Evolutionary conservation across 352 stramenopile species (phyloP).

Genomic region (Phytophthora pluvialis): DNA sequence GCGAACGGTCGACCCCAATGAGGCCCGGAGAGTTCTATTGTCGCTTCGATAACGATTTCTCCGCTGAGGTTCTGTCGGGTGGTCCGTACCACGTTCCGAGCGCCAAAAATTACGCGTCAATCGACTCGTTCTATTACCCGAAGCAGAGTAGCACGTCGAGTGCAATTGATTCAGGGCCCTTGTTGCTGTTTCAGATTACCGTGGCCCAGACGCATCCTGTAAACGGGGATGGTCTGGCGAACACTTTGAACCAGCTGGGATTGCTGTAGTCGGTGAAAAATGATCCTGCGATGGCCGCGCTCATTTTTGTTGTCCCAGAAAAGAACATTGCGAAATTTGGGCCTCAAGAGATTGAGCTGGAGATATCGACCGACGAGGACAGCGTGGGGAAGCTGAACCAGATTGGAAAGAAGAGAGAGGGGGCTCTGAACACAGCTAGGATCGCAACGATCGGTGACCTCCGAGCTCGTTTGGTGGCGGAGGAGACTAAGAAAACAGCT

Average conservation of each 20-base stretch:
- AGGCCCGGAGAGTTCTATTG: too few relatives aligned
- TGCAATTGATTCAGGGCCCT: background rate
- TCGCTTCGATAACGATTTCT: background rate
- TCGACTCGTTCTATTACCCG: conserved; percentile 20
- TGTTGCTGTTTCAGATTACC: conserved; percentile 13
- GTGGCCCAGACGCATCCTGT: conserved; percentile 6
- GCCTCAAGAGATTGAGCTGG: background rate
- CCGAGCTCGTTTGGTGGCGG: background rate
- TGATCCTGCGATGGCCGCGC: background rate
- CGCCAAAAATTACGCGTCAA: conserved; percentile 6
- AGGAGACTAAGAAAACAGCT: too few relatives aligned
- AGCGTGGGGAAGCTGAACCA: background rate
- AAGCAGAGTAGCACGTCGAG: background rate
- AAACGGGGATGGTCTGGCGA: conserved; percentile 2
- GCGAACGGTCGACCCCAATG: too few relatives aligned
- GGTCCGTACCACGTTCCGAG: conserved; percentile 2
- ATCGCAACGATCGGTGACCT: background rate
- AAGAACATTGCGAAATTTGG: background rate
- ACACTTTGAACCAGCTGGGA: background rate
- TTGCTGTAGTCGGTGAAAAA: background rate
- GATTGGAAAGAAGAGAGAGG: background rate
- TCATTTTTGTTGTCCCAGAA: background rate
- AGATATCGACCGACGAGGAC: background rate
- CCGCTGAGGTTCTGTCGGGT: conserved; percentile 1
- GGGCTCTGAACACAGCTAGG: background rate